A percentile compares a stretch with the other conserved stretches of the same genome.
Evolutionary conservation across 257 asterid genomes (phyloP).

Genomic region (Hygrophila difformis): DNA sequence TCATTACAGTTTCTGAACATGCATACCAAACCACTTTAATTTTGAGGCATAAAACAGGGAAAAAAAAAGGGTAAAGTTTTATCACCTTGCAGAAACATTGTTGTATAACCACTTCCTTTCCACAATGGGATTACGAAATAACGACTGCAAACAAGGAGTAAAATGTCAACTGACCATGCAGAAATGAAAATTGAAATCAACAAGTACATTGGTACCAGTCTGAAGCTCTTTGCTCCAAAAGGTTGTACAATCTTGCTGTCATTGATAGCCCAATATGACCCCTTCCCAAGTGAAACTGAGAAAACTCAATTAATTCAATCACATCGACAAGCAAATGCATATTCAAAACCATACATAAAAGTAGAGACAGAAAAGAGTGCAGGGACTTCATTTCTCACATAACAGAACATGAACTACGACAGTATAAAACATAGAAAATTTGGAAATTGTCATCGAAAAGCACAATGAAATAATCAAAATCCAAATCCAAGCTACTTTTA

Average conservation of each 20-base stretch:
- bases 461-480: too few species aligned
- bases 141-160: constrained; percentile 39
- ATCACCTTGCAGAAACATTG: constrained; percentile 89
- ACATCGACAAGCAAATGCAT: not conserved
- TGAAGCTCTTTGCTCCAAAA: constrained; percentile 69
- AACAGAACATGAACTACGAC: too few species aligned
- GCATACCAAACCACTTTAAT: too few species aligned
- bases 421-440: too few species aligned
- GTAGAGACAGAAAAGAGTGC: too few species aligned
- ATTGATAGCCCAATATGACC: constrained; percentile 86
- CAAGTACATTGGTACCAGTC: constrained; percentile 35
- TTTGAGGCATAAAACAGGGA: not conserved
- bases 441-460: too few species aligned
- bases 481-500: too few species aligned
- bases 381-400: too few species aligned
- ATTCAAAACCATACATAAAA: too few species aligned
- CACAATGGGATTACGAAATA: constrained; percentile 86
- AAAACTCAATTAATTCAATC: constrained; percentile 20
- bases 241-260: constrained; percentile 52
- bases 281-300: constrained; percentile 92
- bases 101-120: constrained; percentile 90
- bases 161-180: not conserved
- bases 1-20: too few species aligned
- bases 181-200: not conserved
- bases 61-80: not conserved